These are phyloP conservation scores for Colletotrichum karsti DNA, from an alignment of 2,329 filamentous ascomycete genomes.

Conservation along the genomic window DNA sequence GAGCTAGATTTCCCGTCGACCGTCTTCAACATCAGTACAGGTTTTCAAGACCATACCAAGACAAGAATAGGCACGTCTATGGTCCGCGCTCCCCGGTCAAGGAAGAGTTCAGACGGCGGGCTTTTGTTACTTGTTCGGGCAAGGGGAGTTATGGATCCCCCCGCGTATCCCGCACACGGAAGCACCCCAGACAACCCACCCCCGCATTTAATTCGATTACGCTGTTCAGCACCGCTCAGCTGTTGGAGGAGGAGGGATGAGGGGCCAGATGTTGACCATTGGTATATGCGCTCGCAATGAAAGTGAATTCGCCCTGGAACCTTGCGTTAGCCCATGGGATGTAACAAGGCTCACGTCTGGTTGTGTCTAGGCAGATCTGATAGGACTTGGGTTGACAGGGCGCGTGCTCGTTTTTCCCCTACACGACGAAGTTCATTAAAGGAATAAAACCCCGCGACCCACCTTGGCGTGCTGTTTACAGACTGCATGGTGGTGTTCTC, in stretches of 20 bases:
- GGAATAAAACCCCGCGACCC: neutral
- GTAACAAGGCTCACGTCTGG: neutral
- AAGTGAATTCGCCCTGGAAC: neutral
- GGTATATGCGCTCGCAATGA: neutral
- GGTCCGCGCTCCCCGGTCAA: neutral
- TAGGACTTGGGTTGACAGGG: neutral
- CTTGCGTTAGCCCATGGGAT: neutral
- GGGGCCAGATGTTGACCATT: neutral
- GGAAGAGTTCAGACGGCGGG: neutral
- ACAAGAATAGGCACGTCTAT: too few relatives aligned
- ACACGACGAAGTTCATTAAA: neutral
- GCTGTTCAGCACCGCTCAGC: neutral
- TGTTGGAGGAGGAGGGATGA: neutral
- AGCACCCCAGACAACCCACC: slow-evolving; percentile 20
- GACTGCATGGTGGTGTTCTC: neutral
- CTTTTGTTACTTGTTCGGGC: slow-evolving; percentile 8
- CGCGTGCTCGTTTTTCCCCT: neutral
- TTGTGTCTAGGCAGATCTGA: neutral
- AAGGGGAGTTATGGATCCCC: neutral
- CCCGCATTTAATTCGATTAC: slow-evolving; percentile 1
- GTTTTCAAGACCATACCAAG: too few relatives aligned
- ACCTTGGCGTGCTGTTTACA: neutral
- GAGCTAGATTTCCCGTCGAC: too few relatives aligned
- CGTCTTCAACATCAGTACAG: too few relatives aligned
- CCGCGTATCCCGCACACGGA: neutral